Evolutionary conservation across 768 basidiomycete species (phyloP).

Genomic region (Leccinum barrowsii): DNA sequence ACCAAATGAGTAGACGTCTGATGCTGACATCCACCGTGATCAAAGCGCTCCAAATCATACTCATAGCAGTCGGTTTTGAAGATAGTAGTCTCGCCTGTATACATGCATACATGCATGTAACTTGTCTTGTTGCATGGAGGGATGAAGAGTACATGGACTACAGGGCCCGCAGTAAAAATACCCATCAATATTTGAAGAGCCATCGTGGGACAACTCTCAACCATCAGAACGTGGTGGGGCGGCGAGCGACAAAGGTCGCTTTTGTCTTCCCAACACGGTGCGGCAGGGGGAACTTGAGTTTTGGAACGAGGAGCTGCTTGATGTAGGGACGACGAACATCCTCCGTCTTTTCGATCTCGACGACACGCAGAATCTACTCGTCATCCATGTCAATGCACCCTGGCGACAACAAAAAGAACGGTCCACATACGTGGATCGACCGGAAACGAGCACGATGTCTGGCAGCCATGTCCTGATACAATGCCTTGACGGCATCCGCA

Average conservation of each 20-base stretch:
- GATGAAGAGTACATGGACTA: slow-evolving; percentile 13
- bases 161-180: slow-evolving; percentile 6
- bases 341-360: slow-evolving; percentile 88
- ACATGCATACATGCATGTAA: slow-evolving; percentile 8
- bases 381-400: neutral
- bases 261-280: slow-evolving; percentile 79
- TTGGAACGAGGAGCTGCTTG: slow-evolving; percentile 87
- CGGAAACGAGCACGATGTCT: slow-evolving; percentile 99
- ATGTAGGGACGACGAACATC: slow-evolving; percentile 97
- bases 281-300: slow-evolving; percentile 96
- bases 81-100: neutral
- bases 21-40: neutral
- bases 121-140: slow-evolving; percentile 15
- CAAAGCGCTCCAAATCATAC: neutral
- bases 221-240: slow-evolving; percentile 68
- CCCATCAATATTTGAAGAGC: slow-evolving; percentile 1
- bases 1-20: neutral
- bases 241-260: slow-evolving; percentile 76
- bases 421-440: slow-evolving; percentile 81
- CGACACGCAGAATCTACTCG: slow-evolving; percentile 88
- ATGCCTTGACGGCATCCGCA: slow-evolving; percentile 90
- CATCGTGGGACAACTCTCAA: neutral
- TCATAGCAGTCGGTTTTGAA: neutral
- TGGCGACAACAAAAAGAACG: neutral
- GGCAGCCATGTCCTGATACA: slow-evolving; percentile 99